phyloP scores from a whole-genome alignment of 371 early-diverging fungal species.

The Mucor plumbeus region DNA sequence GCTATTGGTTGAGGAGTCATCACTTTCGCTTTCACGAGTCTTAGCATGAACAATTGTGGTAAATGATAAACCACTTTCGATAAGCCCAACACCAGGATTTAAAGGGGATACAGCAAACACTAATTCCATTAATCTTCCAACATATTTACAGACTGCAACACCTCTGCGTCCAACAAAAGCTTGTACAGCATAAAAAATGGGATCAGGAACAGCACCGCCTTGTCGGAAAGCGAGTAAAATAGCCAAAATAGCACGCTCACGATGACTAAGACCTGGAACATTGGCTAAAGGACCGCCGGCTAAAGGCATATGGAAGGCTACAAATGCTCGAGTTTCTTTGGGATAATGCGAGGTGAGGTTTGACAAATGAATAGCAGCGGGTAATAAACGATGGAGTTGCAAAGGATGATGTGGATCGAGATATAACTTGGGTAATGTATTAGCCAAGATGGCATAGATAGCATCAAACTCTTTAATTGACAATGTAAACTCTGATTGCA shows the following conservation, averaged over 20 bases:
- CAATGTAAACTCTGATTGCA: constrained; percentile 32
- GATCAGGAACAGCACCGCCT: constrained; percentile 60
- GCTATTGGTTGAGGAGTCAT: background rate
- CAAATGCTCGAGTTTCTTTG: constrained; percentile 65
- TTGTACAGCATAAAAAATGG: constrained; percentile 45
- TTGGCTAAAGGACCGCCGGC: constrained; percentile 65
- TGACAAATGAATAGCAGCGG: constrained; percentile 58
- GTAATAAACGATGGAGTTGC: constrained; percentile 57
- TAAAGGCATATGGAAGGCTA: constrained; percentile 63
- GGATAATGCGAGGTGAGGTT: constrained; percentile 62
- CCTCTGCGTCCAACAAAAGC: constrained; percentile 46
- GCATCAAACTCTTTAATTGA: constrained; percentile 39
- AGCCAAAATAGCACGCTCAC: constrained; percentile 60
- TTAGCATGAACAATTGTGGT: constrained; percentile 7
- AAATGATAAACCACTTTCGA: constrained; percentile 39
- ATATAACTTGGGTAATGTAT: constrained; percentile 42
- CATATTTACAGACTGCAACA: constrained; percentile 46
- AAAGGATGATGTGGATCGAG: constrained; percentile 37
- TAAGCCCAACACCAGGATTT: constrained; percentile 42
- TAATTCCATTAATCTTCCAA: constrained; percentile 53
- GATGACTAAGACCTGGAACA: constrained; percentile 62
- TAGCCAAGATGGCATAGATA: constrained; percentile 35
- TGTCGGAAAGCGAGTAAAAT: constrained; percentile 59
- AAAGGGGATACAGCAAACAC: constrained; percentile 51
- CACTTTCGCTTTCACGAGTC: background rate